Percentiles rank a stretch among this genome's conserved stretches.
Evolutionary conservation across 805 yeast genomes (phyloP).

Genomic region (Candida peoriensis): DNA sequence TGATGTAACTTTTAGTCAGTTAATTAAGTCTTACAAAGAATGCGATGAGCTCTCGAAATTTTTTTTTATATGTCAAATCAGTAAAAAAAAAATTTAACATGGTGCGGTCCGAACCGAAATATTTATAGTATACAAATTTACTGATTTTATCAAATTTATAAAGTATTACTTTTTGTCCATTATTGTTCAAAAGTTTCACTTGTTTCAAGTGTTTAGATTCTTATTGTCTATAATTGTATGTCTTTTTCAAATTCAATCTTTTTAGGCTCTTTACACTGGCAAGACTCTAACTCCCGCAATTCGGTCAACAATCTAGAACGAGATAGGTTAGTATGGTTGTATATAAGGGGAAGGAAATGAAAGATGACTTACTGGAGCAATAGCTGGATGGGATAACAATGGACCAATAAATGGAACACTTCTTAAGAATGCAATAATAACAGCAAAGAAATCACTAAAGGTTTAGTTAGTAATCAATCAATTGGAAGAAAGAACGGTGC

Average conservation of each 20-base stretch:
- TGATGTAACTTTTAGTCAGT: too few relatives aligned
- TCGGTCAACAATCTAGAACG: constrained; percentile 41
- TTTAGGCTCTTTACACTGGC: constrained; percentile 64
- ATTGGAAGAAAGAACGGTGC: background rate
- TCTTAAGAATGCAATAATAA: constrained; percentile 80
- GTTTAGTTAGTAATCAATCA: constrained; percentile 1
- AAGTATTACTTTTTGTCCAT: too few relatives aligned
- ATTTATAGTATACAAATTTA: too few relatives aligned
- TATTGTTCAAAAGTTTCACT: too few relatives aligned
- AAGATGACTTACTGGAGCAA: constrained; percentile 56
- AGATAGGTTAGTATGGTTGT: constrained; percentile 3
- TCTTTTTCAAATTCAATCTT: too few relatives aligned
- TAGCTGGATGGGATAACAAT: constrained; percentile 66
- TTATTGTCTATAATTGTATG: too few relatives aligned
- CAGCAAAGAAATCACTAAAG: constrained; percentile 76
- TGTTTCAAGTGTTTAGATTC: too few relatives aligned
- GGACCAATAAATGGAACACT: constrained; percentile 88
- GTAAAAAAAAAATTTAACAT: background rate
- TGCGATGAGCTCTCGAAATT: constrained; percentile 5
- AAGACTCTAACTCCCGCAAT: constrained; percentile 63
- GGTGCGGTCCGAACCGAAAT: constrained; percentile 5
- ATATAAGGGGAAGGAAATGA: background rate
- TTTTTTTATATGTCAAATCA: too few relatives aligned
- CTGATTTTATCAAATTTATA: too few relatives aligned
- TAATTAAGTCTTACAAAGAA: too few relatives aligned